Evolutionary conservation across 139 green algal genomes (phyloP).

Genomic region (Pleodorina starrii): DNA sequence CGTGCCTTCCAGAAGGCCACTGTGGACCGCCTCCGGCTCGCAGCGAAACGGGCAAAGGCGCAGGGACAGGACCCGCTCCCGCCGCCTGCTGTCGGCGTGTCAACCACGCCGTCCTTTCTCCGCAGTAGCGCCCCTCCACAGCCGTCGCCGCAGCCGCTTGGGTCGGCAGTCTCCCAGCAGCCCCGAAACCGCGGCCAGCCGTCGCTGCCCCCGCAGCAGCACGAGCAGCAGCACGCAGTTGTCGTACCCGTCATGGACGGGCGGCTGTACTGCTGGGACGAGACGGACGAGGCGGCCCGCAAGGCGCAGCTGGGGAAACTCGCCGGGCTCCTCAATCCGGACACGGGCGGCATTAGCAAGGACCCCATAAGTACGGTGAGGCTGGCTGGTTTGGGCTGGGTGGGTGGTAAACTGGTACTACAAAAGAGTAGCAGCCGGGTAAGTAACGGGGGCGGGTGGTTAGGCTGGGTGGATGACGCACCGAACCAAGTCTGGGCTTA

Average conservation of each 20-base stretch:
- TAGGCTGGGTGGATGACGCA: too few species aligned
- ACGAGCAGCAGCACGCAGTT: not conserved
- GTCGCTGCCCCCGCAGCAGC: not conserved
- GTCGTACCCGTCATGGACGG: not conserved
- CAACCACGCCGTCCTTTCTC: too few species aligned
- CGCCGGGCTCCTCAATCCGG: not conserved
- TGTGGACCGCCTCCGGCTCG: not conserved
- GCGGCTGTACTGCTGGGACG: not conserved
- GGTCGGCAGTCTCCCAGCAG: too few species aligned
- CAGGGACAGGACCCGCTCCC: not conserved
- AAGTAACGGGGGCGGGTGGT: too few species aligned
- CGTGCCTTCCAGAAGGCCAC: constrained; percentile 8
- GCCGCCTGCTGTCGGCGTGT: not conserved
- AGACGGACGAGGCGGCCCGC: not conserved
- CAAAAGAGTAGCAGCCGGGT: too few species aligned
- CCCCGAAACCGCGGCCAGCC: too few species aligned
- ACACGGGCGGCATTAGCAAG: constrained; percentile 16
- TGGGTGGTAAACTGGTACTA: too few species aligned
- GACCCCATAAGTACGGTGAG: constrained; percentile 16
- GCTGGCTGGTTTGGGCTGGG: too few species aligned
- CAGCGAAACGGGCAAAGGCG: not conserved
- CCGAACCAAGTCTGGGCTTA: too few species aligned
- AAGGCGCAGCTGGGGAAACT: constrained; percentile 16
- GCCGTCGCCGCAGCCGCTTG: not conserved
- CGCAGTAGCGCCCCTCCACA: not conserved